Evolutionary conservation across 2,329 filamentous ascomycete species (phyloP), one percentile per base, ranked within the genome.

Genomic region (Fusarium illudens): DNA sequence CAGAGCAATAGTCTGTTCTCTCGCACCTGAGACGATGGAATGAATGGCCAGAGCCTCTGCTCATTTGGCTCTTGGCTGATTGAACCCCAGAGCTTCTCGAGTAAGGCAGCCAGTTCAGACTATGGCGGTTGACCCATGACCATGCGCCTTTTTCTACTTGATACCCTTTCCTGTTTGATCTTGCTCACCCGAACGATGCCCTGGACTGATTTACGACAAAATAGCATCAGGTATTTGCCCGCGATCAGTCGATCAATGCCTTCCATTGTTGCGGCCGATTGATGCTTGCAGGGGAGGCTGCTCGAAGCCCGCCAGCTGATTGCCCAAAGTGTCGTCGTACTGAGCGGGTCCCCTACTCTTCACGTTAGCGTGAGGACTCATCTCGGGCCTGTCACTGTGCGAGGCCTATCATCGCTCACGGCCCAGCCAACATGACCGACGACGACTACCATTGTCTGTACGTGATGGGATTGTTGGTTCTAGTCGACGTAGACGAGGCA

Each of bases 191-290:
- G 34, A 44, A 52, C 20, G 58, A 60, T 61, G 51, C 56, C 51
- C 62, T 42, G 65, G 25, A 53, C 30, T 68, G 54, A 62, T 64
- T 64, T 60, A 20, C 53, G 57, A 62, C 68, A 61, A 63, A 63
- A 65, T 63, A 70, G 56, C 58, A 70, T 70, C 71, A 66, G 57
- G 59, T 70, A 71, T 68, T 63, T 65, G 60, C 58, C 58, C 52
- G 60, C 60, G 68, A 73, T 73, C 69, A 73, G 71, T 73, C 71
- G 67, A 73, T 73, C 71, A 73, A 69, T 65, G 62, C 62, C 65
- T 66, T 39, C 62, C 65, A 63, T 39, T 58, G 60, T 61, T 64
- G 60, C 57, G 44, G 49, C 62, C 39, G 52, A 63, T 62, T 58
- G 63, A 53, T 64, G 54, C 60, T 60, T 56, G 63, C 65, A 68